Conservation (phyloP, 176 grass and related monocot genomes). For the Hordeum vulgare region DNA sequence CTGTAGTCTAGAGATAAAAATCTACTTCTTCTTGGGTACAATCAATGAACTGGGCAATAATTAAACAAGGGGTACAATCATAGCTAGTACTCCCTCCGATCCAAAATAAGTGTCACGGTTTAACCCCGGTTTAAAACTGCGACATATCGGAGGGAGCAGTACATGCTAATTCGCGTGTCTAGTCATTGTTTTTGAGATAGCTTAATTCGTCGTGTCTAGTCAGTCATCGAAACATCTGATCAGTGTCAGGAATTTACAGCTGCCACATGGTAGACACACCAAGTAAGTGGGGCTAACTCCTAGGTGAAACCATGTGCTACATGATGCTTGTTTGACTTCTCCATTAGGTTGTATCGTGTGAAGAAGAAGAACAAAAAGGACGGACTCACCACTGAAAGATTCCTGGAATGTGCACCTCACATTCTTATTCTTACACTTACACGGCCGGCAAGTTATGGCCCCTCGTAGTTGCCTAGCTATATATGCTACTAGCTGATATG, state of each 20-base stretch:
- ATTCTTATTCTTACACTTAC: neutral
- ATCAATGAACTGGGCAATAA: neutral
- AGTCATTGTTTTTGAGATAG: neutral
- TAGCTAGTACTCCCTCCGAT: too few species aligned
- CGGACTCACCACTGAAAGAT: constrained; percentile 19
- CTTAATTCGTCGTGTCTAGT: neutral
- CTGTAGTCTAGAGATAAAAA: neutral
- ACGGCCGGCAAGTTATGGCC: neutral
- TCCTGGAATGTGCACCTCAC: constrained; percentile 17
- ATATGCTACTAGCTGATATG: neutral
- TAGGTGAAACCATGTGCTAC: neutral
- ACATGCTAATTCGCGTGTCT: neutral
- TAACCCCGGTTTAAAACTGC: too few species aligned
- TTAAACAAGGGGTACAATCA: neutral
- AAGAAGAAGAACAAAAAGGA: neutral
- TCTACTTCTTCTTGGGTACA: neutral
- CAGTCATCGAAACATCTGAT: neutral
- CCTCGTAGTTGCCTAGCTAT: constrained; percentile 21
- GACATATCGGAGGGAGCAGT: neutral
- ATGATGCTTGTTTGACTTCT: neutral
- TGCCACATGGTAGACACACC: neutral
- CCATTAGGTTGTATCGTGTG: neutral
- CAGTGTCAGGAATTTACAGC: neutral
- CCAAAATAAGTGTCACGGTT: too few species aligned
- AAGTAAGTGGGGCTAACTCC: neutral